Conservation (phyloP, 305 asterid species). For the Coffea humblotiana region DNA sequence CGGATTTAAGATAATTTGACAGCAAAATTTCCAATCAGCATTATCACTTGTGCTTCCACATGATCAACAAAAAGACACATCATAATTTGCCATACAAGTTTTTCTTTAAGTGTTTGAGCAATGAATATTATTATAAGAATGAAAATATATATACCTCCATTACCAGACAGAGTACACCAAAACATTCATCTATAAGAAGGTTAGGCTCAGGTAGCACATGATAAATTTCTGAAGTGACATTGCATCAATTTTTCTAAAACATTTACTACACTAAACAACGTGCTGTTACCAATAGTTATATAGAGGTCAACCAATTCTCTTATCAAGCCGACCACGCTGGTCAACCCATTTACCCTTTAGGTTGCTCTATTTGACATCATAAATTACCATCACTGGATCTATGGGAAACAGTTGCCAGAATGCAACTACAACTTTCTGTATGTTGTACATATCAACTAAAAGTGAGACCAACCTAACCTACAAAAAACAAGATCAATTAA, state of each 20-base stretch:
- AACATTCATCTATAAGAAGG: neutral
- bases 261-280: neutral
- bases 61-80: neutral
- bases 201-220: neutral
- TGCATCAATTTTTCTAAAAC: neutral
- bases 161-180: neutral
- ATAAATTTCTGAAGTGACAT: neutral
- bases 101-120: neutral
- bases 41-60: neutral
- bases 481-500: constrained; percentile 20
- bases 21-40: no score
- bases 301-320: neutral
- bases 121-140: neutral
- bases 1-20: no score
- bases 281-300: neutral
- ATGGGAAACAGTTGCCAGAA: neutral
- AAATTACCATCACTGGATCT: neutral
- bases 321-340: neutral
- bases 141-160: neutral
- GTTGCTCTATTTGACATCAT: neutral
- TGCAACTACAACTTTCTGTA: neutral
- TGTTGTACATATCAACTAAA: neutral
- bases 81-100: neutral
- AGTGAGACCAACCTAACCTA: neutral
- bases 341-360: neutral